Base-by-base conservation (phyloP, 2,329 filamentous ascomycete species). In the Fusarium sp. region DNA sequence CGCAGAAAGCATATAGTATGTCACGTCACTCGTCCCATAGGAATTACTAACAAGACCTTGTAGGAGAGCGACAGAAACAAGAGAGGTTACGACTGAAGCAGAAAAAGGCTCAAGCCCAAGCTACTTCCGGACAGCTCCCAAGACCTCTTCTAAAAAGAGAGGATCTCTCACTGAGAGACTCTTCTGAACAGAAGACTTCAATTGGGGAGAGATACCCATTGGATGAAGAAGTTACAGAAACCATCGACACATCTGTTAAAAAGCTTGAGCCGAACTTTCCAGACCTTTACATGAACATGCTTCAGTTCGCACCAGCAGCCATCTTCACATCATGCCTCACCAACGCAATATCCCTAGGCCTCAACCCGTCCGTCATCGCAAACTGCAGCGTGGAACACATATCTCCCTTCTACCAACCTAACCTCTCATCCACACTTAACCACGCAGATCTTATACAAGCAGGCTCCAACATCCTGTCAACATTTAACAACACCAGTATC, bases 361-460 rank as follows among this genome's bases (percentile, higher is more conserved):
- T 79, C 2, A 63, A 79, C 28, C 42, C 75, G 0, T 24, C 32
- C 3, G 10, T 39, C 6, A 34, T 80, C 6, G 59, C 67, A 22
- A 38, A 50, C 9, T 80, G 78, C 45, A 15, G 39, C 0, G 13
- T 30, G 3, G 59, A 75, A 6, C 68, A 61, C 11, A 17, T 73
- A 3, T 80, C 78, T 0, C 78, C 78, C 3, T 77, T 80, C 47
- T 78, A 76, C 54, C 74, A 74, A 12, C 72, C 78, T 3, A 54
- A 26, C 4, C 45, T 70, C 15, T 65, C 67, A 3, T 54, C 62
- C 3, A 57, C 57, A 0, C 51, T 50, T 1, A 58, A 75, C 6
- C 68, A 70, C 6, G 26, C 55, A 4, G n/a, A 57, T 2, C 65
- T 79, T 2, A 20, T 71, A 4, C 42, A 56, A 13, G 59, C 62